These are phyloP conservation scores for Melampsora larici-populina DNA, from an alignment of 1,284 basidiomycete species.

Conservation along the genomic window DNA sequence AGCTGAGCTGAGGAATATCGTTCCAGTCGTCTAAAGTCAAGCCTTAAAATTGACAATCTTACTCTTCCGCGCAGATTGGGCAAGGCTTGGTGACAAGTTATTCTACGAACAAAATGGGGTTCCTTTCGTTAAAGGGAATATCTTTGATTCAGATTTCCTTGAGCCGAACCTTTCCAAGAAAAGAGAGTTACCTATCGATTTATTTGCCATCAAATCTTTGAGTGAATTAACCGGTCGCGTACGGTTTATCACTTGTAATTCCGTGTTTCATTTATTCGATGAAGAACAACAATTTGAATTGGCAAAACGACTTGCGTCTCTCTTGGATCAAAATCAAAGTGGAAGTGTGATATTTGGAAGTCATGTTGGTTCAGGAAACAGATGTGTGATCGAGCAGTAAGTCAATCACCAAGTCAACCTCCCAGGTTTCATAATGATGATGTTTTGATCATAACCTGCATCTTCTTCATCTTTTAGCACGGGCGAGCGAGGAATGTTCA, in stretches of 20 bases:
- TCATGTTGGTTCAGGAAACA: conserved; percentile 23
- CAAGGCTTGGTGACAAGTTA: conserved; percentile 23
- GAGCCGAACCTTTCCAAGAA: conserved; percentile 3
- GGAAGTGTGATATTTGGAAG: conserved; percentile 33
- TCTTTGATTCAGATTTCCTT: conserved; percentile 26
- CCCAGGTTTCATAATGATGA: background rate
- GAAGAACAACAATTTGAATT: conserved; percentile 24
- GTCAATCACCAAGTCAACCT: background rate
- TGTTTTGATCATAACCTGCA: background rate
- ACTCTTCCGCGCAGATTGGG: conserved; percentile 11
- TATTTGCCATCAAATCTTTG: conserved; percentile 3
- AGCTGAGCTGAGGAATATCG: background rate
- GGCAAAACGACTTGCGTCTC: background rate
- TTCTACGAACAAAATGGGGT: conserved; percentile 11
- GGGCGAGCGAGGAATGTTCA: conserved; percentile 40
- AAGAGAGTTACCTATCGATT: background rate
- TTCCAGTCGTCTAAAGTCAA: background rate
- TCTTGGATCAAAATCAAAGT: conserved; percentile 7
- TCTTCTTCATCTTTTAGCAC: background rate
- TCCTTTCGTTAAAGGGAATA: conserved; percentile 29
- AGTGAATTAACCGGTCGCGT: conserved; percentile 14
- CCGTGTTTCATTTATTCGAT: conserved; percentile 35
- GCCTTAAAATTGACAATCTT: background rate
- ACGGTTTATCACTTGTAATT: conserved; percentile 26
- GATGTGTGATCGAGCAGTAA: conserved; percentile 20